Evolutionary conservation across 148 eudicot species (phyloP).

Genomic region (Camellia granthamiana): DNA sequence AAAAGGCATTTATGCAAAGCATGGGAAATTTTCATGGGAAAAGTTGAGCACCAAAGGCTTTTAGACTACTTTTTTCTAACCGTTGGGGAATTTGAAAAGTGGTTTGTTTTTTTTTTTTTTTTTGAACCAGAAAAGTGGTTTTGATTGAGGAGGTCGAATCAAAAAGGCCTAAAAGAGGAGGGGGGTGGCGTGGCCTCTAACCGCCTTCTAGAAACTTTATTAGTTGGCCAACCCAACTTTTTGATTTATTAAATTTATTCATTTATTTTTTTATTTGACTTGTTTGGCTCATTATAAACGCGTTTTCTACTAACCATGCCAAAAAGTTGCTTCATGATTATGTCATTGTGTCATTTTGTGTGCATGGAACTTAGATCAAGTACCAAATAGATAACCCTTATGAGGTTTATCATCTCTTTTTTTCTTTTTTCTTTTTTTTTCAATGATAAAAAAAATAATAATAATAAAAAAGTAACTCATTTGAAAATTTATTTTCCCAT

Average conservation of each 20-base stretch:
- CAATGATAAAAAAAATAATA: no score
- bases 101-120: not conserved
- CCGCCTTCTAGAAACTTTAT: slow-evolving; percentile 4
- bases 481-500: no score
- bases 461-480: no score
- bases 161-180: not conserved
- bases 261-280: not conserved
- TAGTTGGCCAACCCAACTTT: not conserved
- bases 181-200: not conserved
- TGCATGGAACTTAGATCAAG: not conserved
- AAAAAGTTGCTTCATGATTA: not conserved
- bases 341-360: no score
- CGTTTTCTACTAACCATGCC: not conserved
- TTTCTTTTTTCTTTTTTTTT: no score
- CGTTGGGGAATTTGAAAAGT: not conserved
- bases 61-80: not conserved
- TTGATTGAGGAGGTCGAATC: not conserved
- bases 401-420: not conserved
- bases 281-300: not conserved
- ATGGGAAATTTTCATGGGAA: not conserved
- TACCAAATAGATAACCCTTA: not conserved
- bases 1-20: not conserved
- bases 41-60: not conserved
- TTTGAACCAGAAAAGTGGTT: not conserved
- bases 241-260: not conserved